Conservation (phyloP, 202 grass and related monocot genomes). For the Setaria viridis region DNA sequence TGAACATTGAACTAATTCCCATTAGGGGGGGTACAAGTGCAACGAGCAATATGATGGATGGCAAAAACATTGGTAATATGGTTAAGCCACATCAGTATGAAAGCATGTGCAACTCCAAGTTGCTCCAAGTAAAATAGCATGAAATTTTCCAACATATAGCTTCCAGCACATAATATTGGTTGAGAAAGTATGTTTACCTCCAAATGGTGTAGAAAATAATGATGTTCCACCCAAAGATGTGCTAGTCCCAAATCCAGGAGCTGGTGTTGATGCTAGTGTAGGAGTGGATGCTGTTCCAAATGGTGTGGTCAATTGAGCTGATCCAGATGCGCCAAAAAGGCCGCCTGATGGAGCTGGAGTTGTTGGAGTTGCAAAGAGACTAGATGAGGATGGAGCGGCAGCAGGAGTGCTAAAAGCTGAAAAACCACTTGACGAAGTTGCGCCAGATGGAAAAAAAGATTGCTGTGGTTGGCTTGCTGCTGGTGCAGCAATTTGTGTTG, state of each 20-base stretch:
- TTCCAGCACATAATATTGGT: neutral
- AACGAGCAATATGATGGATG: neutral
- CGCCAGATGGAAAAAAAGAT: constrained; percentile 47
- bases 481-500: constrained; percentile 54
- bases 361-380: constrained; percentile 67
- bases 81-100: neutral
- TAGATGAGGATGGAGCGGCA: constrained; percentile 67
- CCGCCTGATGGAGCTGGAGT: constrained; percentile 54
- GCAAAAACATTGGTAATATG: neutral
- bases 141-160: constrained; percentile 12
- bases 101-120: neutral
- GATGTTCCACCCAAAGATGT: constrained; percentile 63
- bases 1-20: constrained; percentile 11
- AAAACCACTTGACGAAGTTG: constrained; percentile 56
- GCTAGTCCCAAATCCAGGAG: constrained; percentile 66
- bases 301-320: constrained; percentile 66
- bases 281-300: constrained; percentile 81
- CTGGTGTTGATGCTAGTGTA: constrained; percentile 61
- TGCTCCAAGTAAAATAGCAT: constrained; percentile 5
- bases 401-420: constrained; percentile 54
- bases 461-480: constrained; percentile 60
- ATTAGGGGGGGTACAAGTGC: neutral
- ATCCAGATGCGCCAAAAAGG: constrained; percentile 66
- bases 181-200: constrained; percentile 57
- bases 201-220: constrained; percentile 73